Base-by-base conservation (phyloP, 1,139 yeast genomes). In the Nakaseomyces kungkrabaensis region DNA sequence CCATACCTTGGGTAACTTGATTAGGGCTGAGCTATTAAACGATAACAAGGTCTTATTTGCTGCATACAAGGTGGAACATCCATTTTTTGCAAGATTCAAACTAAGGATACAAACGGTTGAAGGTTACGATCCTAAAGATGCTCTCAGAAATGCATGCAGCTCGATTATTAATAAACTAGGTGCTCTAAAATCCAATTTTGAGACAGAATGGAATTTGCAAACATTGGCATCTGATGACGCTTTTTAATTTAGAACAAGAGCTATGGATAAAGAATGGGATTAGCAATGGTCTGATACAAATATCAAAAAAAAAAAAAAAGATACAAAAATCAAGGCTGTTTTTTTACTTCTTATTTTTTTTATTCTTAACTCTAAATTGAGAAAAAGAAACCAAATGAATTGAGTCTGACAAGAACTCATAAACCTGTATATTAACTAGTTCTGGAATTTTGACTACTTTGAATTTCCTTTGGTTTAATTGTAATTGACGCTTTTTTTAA, bases 41-140 rank as follows among this genome's bases (percentile, higher is more conserved):
- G 97, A 92, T 67, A 81, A 83, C 46, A 79, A 85, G 57, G 99
- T 92, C 22, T 68, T 92, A 45, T 92, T 90, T 68, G 97, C 96
- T 42, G 98, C 97, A 44, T 92, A 92, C 74, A 92, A 92, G 68
- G 90, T 92, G 41, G 97, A 90, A 68, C 99, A 92, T 71, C 99
- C 99, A 7, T 75, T 92, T 58, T 92, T 94, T 70, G 97, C 98
- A 45, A 87, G 87, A 66, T 92, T 92, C 63, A 81, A 90, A 48
- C 79, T 94, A 78, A 79, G 98, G 69, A 79, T 92, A 45, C 99
- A 92, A 68, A 92, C 97, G 0, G 96, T 87, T 60, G 97, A 92
- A 58, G 96, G 92, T 50, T 89, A 89, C 66, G 77, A 88, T 48
- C 98, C 98, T 26, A 81, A 82, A 62, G 92, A 85, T 54, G 97